A percentile compares a stretch with the other conserved stretches of the same genome.
phyloP scores from a whole-genome alignment of 306 rosid genomes.

The Geum urbanum region DNA sequence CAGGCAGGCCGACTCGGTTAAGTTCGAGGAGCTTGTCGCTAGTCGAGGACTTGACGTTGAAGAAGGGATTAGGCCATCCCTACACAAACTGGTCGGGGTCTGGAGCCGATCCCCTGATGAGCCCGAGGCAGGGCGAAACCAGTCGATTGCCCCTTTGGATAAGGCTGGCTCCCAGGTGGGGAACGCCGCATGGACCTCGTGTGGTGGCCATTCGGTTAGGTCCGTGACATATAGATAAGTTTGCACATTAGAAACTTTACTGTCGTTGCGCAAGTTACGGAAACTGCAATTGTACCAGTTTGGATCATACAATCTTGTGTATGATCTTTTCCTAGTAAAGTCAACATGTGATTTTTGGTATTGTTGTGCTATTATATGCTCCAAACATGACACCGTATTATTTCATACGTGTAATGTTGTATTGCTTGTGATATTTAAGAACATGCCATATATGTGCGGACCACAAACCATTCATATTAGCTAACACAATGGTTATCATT shows the following conservation, averaged over 20 bases:
- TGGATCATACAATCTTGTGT: not conserved
- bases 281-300: not conserved
- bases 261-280: not conserved
- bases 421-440: not conserved
- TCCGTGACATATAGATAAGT: no score
- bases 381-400: not conserved
- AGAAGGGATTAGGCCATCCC: no score
- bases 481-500: conserved; percentile 26
- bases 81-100: no score
- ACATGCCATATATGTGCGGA: not conserved
- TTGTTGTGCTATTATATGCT: not conserved
- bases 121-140: no score
- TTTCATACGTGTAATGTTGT: not conserved
- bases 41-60: no score
- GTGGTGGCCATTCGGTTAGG: no score
- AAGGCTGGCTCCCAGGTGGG: no score
- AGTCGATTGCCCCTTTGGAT: no score
- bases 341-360: not conserved
- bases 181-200: no score
- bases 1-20: no score
- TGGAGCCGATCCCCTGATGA: no score
- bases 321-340: not conserved
- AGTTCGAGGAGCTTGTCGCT: no score
- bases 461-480: not conserved
- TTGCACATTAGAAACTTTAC: not conserved